A percentile compares a stretch with the other conserved stretches of the same genome.
phyloP scores from a whole-genome alignment of 768 basidiomycete genomes.

The Lactarius vividus region DNA sequence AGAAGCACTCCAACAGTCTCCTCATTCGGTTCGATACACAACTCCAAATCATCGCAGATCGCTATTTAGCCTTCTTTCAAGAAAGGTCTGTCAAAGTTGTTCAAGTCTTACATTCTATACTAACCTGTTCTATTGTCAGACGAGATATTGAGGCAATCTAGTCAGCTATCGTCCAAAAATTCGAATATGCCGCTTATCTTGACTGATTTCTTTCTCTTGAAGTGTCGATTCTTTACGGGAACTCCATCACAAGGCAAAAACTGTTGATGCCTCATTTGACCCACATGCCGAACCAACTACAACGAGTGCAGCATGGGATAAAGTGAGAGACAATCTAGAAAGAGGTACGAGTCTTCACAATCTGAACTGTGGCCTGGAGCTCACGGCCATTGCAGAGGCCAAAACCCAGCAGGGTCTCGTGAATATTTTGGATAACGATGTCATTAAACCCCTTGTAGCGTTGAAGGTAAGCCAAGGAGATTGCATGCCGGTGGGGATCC shows the following conservation, averaged over 20 bases:
- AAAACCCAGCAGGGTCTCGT: neutral
- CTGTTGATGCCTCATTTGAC: neutral
- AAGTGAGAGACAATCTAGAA: neutral
- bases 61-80: neutral
- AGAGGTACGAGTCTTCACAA: neutral
- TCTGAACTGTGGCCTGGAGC: neutral
- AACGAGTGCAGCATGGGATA: neutral
- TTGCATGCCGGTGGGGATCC: rapidly evolving
- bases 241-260: neutral
- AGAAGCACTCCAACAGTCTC: neutral
- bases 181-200: neutral
- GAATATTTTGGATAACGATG: neutral
- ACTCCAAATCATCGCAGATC: neutral
- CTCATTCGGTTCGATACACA: neutral
- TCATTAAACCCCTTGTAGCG: neutral
- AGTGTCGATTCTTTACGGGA: neutral
- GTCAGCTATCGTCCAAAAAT: neutral
- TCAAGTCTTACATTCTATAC: neutral
- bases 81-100: neutral
- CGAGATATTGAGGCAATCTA: neutral
- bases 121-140: neutral
- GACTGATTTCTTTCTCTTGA: neutral
- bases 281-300: neutral
- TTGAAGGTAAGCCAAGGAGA: neutral
- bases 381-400: neutral